Conservation (phyloP, 371 early-diverging fungal genomes). For the Globomyces sp. region DNA sequence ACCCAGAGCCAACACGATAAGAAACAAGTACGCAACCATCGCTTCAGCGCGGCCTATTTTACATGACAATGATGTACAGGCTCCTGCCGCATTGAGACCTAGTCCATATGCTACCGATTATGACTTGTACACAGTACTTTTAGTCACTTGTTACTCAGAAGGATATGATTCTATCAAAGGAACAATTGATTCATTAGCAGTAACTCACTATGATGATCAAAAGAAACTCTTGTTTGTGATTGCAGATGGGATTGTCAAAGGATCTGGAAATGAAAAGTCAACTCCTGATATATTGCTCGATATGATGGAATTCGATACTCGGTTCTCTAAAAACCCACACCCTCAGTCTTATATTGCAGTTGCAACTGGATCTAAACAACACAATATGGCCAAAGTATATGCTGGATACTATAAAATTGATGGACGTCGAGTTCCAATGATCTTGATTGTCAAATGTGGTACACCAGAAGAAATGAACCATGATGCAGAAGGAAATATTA, state of each 20-base stretch:
- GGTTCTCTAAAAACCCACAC: conserved; percentile 17
- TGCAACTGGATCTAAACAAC: conserved; percentile 85
- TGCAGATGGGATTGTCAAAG: conserved; percentile 39
- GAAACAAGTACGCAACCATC: neutral
- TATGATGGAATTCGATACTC: conserved; percentile 25
- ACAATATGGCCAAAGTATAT: conserved; percentile 82
- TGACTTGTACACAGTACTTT: conserved; percentile 51
- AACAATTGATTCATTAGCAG: conserved; percentile 56
- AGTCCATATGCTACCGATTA: conserved; percentile 36
- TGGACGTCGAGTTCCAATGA: conserved; percentile 72
- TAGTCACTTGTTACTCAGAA: conserved; percentile 65
- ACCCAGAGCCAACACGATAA: neutral
- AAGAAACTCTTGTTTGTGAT: conserved; percentile 61
- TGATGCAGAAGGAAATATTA: conserved; percentile 51
- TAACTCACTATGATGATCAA: conserved; percentile 63
- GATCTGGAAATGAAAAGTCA: conserved; percentile 26
- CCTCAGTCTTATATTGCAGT: conserved; percentile 90
- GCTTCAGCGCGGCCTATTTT: conserved; percentile 24
- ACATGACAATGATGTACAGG: neutral
- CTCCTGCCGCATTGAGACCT: conserved; percentile 20
- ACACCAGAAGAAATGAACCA: conserved; percentile 64
- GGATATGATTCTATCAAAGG: conserved; percentile 49
- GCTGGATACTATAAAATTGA: conserved; percentile 68
- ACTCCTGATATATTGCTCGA: conserved; percentile 38
- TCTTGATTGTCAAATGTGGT: conserved; percentile 93